These are phyloP conservation scores for Cochlearia excelsa DNA, from an alignment of 345 rosid genomes.

Conservation along the genomic window DNA sequence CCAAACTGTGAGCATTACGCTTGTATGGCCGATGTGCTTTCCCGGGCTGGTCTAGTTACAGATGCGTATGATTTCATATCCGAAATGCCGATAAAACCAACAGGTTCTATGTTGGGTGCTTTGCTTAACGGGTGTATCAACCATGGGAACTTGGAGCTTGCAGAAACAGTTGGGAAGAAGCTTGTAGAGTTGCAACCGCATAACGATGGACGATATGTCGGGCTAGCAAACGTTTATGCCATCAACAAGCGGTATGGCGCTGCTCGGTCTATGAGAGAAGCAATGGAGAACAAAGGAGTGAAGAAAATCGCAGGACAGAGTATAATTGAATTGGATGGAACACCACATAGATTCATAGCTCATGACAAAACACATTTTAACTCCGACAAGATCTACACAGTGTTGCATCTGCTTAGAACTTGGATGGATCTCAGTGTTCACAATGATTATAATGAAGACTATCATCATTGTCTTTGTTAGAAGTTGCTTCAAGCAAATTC, in stretches of 20 bases:
- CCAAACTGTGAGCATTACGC: conserved; percentile 81
- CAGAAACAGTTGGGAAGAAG: conserved; percentile 64
- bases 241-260: conserved; percentile 54
- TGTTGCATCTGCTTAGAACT: conserved; percentile 39
- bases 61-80: conserved; percentile 58
- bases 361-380: conserved; percentile 55
- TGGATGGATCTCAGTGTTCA: conserved; percentile 44
- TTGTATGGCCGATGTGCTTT: conserved; percentile 77
- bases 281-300: conserved; percentile 78
- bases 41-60: conserved; percentile 62
- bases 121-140: conserved; percentile 68
- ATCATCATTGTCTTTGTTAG: too few relatives aligned
- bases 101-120: conserved; percentile 75
- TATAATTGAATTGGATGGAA: conserved; percentile 49
- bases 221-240: conserved; percentile 66
- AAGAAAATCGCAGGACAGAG: conserved; percentile 78
- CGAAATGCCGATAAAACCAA: conserved; percentile 56
- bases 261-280: conserved; percentile 56
- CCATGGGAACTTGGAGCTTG: conserved; percentile 60
- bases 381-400: conserved; percentile 41
- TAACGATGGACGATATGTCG: conserved; percentile 70
- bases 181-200: conserved; percentile 70
- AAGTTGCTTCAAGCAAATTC: too few relatives aligned
- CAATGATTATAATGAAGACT: conserved; percentile 2
- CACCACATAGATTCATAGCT: conserved; percentile 58